phyloP scores from a whole-genome alignment of 2,329 filamentous ascomycete genomes.

The Emergomyces orientalis region DNA sequence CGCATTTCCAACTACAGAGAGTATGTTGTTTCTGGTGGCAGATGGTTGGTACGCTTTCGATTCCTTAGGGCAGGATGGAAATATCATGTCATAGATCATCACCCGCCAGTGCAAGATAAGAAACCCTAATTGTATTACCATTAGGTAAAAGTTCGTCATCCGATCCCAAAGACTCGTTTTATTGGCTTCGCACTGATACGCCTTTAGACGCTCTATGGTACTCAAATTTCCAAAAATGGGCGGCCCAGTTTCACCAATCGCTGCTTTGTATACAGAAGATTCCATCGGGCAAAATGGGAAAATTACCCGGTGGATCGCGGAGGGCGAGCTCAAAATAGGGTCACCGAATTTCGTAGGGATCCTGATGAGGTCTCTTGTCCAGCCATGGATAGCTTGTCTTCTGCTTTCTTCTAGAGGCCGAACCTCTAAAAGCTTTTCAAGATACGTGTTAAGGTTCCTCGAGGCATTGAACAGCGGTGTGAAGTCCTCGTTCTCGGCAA shows the following conservation, averaged over 20 bases:
- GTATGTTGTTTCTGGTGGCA: constrained; percentile 8
- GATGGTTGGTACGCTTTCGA: background rate
- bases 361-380: constrained; percentile 26
- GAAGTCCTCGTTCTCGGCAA: constrained; percentile 13
- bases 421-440: constrained; percentile 10
- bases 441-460: constrained; percentile 14
- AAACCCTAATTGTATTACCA: too few species aligned
- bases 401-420: constrained; percentile 16
- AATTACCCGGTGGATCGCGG: constrained; percentile 26
- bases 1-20: constrained; percentile 20
- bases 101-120: too few species aligned
- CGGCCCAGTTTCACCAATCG: background rate
- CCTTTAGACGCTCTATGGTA: background rate
- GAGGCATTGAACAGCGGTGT: constrained; percentile 11
- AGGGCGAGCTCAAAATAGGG: constrained; percentile 22
- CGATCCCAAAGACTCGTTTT: too few species aligned
- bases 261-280: constrained; percentile 20
- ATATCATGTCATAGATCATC: background rate
- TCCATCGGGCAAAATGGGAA: constrained; percentile 26
- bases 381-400: constrained; percentile 19
- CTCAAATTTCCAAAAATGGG: background rate
- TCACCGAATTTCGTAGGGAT: constrained; percentile 26
- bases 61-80: too few species aligned
- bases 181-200: background rate
- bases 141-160: too few species aligned